phyloP scores from a whole-genome alignment of 2,329 filamentous ascomycete genomes.

The Fusarium torreyae region DNA sequence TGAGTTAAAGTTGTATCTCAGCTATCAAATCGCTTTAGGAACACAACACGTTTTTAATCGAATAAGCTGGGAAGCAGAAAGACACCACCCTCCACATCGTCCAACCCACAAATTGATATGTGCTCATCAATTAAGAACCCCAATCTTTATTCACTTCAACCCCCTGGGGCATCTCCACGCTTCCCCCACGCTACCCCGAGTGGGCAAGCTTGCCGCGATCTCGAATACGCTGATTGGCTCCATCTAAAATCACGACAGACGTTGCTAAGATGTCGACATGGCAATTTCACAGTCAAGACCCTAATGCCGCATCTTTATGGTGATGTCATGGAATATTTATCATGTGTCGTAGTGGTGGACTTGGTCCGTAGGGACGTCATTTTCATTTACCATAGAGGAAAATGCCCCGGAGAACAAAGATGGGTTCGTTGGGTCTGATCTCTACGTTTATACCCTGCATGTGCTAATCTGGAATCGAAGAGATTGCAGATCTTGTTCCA shows the following conservation, averaged over 20 bases:
- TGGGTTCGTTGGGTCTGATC: not conserved
- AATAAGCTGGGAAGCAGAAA: too few species aligned
- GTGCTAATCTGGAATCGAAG: not conserved
- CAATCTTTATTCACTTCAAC: not conserved
- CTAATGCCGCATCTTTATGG: not conserved
- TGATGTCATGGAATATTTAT: constrained; percentile 21
- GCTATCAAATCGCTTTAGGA: too few species aligned
- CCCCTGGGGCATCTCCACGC: not conserved
- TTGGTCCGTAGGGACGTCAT: not conserved
- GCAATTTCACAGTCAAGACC: not conserved
- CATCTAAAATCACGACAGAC: constrained; percentile 19
- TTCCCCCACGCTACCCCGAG: constrained; percentile 1
- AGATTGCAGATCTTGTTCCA: not conserved
- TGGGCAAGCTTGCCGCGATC: not conserved
- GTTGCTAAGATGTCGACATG: constrained; percentile 34
- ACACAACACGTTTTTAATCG: too few species aligned
- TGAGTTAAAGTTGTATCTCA: too few species aligned
- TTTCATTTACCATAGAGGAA: not conserved
- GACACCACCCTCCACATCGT: too few species aligned
- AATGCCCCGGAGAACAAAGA: not conserved
- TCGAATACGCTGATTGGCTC: constrained; percentile 13
- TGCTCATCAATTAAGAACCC: too few species aligned
- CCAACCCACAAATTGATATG: too few species aligned
- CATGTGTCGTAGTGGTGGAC: not conserved
- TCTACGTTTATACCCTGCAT: not conserved